Evolutionary conservation across 2,329 filamentous ascomycete genomes (phyloP).

Genomic region (Helotiales sp.): DNA sequence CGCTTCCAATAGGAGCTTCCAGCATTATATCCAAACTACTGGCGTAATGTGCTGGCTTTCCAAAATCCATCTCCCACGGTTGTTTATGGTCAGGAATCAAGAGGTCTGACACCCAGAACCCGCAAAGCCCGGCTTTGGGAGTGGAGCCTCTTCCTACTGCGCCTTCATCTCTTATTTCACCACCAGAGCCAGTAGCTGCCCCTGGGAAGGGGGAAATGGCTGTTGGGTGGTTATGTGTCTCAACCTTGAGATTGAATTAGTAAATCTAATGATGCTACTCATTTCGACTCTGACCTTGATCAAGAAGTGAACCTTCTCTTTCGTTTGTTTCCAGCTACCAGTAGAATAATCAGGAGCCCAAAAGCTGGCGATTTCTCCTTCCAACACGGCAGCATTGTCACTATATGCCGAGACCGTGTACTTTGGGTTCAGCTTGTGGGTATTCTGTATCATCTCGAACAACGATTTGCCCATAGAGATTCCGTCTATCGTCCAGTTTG

Average conservation of each 20-base stretch:
- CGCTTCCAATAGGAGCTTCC: conserved; percentile 92
- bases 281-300: conserved; percentile 68
- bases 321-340: conserved; percentile 85
- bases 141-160: conserved; percentile 91
- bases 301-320: conserved; percentile 85
- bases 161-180: conserved; percentile 94
- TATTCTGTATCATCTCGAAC: conserved; percentile 97
- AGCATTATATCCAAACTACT: conserved; percentile 97
- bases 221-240: conserved; percentile 97
- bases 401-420: conserved; percentile 95
- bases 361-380: conserved; percentile 72
- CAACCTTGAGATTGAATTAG: conserved; percentile 44
- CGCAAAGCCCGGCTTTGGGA: conserved; percentile 88
- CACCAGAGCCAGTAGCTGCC: conserved; percentile 92
- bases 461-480: conserved; percentile 77
- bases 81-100: conserved; percentile 81
- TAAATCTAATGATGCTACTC: not conserved
- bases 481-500: conserved; percentile 93
- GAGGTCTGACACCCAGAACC: conserved; percentile 95
- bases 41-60: conserved; percentile 88
- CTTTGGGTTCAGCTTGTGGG: conserved; percentile 79
- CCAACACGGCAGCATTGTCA: conserved; percentile 93
- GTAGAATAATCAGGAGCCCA: conserved; percentile 90
- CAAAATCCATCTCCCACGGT: conserved; percentile 91
- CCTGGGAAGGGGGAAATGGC: conserved; percentile 92